Percentiles rank a stretch among this genome's conserved stretches.
These are phyloP conservation scores for Colletotrichum aenigma DNA, from an alignment of 2,329 filamentous ascomycete species.

Conservation along the genomic window DNA sequence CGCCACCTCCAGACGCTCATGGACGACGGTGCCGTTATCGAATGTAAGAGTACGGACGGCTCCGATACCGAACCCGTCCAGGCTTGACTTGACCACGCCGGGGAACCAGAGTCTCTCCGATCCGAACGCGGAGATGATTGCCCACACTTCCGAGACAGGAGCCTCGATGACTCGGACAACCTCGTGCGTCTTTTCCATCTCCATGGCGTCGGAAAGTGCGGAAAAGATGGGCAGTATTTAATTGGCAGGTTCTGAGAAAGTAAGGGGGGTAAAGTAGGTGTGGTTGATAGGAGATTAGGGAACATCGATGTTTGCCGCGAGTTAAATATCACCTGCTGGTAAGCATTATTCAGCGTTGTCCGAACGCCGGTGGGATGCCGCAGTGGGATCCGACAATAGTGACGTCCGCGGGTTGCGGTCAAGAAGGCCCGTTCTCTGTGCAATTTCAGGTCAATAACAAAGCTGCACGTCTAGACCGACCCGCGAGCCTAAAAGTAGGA, in stretches of 20 bases:
- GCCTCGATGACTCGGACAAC: neutral
- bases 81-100: neutral
- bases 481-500: neutral
- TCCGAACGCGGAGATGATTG: neutral
- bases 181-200: neutral
- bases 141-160: neutral
- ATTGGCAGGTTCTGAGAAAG: neutral
- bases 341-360: neutral
- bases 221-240: neutral
- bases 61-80: constrained; percentile 1
- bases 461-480: neutral
- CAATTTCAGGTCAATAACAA: neutral
- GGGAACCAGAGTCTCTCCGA: constrained; percentile 7
- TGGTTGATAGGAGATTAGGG: neutral
- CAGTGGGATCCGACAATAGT: neutral
- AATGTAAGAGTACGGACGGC: neutral
- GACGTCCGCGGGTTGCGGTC: neutral
- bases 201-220: neutral
- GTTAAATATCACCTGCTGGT: neutral
- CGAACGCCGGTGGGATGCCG: neutral
- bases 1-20: neutral
- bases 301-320: neutral
- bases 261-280: neutral
- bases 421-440: neutral
- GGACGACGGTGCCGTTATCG: neutral